Evolutionary conservation across 441 rosid species (phyloP).

Genomic region (Capsella rubella): DNA sequence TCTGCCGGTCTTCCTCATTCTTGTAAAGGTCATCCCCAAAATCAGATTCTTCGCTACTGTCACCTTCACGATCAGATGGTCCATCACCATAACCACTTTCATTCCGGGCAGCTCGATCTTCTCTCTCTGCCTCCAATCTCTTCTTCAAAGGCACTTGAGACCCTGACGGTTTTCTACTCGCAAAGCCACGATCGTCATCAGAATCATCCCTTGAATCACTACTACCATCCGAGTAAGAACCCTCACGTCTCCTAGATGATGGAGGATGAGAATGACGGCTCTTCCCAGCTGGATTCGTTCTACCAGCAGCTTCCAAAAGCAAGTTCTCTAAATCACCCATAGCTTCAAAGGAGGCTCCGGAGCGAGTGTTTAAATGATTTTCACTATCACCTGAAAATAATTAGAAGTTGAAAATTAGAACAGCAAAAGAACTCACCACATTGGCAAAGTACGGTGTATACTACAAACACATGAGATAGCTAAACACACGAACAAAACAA

Average conservation of each 20-base stretch:
- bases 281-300: conserved; percentile 68
- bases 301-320: conserved; percentile 97
- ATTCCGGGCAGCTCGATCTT: conserved; percentile 61
- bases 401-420: background rate
- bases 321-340: conserved; percentile 91
- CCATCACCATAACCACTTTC: conserved; percentile 68
- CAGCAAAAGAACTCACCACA: background rate
- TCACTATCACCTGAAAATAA: conserved; percentile 36
- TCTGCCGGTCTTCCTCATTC: conserved; percentile 79
- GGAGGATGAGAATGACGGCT: conserved; percentile 59
- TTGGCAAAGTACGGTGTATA: background rate
- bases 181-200: conserved; percentile 72
- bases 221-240: conserved; percentile 88
- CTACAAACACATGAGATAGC: background rate
- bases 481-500: background rate
- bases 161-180: conserved; percentile 83
- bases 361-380: background rate
- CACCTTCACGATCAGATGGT: conserved; percentile 69
- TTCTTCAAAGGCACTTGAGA: conserved; percentile 94
- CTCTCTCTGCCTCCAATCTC: conserved; percentile 84
- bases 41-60: conserved; percentile 86
- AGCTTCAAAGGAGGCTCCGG: conserved; percentile 9
- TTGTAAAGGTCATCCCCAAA: conserved; percentile 91
- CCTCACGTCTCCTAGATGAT: conserved; percentile 73
- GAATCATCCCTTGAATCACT: conserved; percentile 93